Percentiles rank a stretch among this genome's conserved stretches.
Evolutionary conservation across 257 asterid species (phyloP).

Genomic region (Lycium barbarum): DNA sequence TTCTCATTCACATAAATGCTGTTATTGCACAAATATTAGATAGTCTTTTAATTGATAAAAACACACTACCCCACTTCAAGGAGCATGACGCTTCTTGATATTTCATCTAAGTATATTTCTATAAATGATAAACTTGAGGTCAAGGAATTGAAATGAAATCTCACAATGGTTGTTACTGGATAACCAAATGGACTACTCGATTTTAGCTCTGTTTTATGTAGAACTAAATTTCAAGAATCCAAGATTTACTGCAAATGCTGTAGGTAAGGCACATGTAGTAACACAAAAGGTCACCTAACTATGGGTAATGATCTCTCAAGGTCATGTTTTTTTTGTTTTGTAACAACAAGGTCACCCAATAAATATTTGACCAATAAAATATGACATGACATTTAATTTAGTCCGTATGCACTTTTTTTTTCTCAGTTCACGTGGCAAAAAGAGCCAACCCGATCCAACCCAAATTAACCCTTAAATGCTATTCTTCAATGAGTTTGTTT

Average conservation of each 20-base stretch:
- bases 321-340: too few relatives aligned
- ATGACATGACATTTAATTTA: too few relatives aligned
- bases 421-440: too few relatives aligned
- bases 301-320: too few relatives aligned
- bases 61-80: background rate
- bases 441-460: too few relatives aligned
- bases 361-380: too few relatives aligned
- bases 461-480: too few relatives aligned
- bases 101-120: background rate
- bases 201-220: background rate
- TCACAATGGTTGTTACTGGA: background rate
- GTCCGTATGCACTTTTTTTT: too few relatives aligned
- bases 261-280: too few relatives aligned
- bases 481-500: too few relatives aligned
- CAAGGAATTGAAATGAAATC: background rate
- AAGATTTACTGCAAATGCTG: background rate
- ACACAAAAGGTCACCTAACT: too few relatives aligned
- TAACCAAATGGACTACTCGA: background rate
- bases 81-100: constrained; percentile 15
- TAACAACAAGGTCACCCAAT: too few relatives aligned
- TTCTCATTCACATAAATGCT: background rate
- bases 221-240: background rate
- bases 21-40: background rate
- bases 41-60: background rate
- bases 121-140: background rate